Conservation (phyloP, 1,284 basidiomycete species). For the Mycena citricolor region DNA sequence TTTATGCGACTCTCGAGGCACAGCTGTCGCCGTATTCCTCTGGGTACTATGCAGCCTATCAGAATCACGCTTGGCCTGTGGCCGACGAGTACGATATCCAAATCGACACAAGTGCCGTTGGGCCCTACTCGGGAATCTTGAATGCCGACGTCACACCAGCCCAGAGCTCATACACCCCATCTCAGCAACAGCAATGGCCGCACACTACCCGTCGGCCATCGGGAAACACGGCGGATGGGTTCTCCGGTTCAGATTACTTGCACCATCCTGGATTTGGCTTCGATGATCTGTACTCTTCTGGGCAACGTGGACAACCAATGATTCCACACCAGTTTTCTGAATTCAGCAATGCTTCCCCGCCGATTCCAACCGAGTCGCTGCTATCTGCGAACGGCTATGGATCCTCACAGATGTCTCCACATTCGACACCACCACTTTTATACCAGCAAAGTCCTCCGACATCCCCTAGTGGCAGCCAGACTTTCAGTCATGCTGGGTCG, state of each 20-base stretch:
- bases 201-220: constrained; percentile 6
- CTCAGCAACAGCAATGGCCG: constrained; percentile 16
- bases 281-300: too few species aligned
- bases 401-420: constrained; percentile 22
- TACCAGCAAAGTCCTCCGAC: constrained; percentile 23
- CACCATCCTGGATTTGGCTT: too few species aligned
- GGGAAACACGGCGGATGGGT: too few species aligned
- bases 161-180: constrained; percentile 13
- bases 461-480: constrained; percentile 15
- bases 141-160: constrained; percentile 11
- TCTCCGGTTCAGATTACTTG: too few species aligned
- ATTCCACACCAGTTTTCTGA: too few species aligned
- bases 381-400: constrained; percentile 13
- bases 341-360: constrained; percentile 20
- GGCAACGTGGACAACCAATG: too few species aligned
- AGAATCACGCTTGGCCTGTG: constrained; percentile 13
- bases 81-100: constrained; percentile 15
- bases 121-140: constrained; percentile 5
- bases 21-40: constrained; percentile 5
- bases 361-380: constrained; percentile 17
- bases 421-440: constrained; percentile 21
- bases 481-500: constrained; percentile 18
- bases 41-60: constrained; percentile 12
- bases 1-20: too few species aligned
- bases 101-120: constrained; percentile 16